Evolutionary conservation across 192 early-diverging fungal genomes (phyloP).

Genomic region (Umbelopsis sp.): DNA sequence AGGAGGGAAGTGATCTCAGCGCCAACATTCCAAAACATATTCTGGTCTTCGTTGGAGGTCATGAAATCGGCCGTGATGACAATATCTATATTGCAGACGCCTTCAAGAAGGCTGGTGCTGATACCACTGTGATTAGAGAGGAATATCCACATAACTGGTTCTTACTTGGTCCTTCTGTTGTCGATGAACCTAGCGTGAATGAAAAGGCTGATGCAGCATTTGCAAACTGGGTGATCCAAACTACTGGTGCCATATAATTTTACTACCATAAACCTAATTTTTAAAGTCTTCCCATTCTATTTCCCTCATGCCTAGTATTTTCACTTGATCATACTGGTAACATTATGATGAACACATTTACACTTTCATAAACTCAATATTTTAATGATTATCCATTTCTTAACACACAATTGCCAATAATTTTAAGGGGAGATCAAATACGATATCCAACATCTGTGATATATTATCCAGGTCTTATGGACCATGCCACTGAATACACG

Average conservation of each 20-base stretch:
- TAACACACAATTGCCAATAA: no score
- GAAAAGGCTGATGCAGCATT: background rate
- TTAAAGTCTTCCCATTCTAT: background rate
- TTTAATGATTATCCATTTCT: no score
- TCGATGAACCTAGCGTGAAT: background rate
- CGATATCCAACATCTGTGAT: no score
- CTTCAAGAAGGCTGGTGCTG: background rate
- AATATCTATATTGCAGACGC: background rate
- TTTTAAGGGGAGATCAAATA: no score
- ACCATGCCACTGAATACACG: no score
- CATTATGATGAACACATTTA: no score
- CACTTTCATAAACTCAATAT: no score
- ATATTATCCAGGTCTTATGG: no score
- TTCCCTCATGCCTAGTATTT: background rate
- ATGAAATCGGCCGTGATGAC: background rate
- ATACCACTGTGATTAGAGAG: background rate
- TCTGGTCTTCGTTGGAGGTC: background rate
- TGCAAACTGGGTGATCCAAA: background rate
- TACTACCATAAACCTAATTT: background rate
- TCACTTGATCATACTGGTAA: no score
- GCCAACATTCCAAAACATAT: background rate
- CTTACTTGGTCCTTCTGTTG: background rate
- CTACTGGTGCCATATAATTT: background rate
- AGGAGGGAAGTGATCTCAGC: background rate
- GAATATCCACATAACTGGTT: conserved; percentile 6